Percentiles rank a stretch among this genome's conserved stretches.
Evolutionary conservation across 2,329 filamentous ascomycete genomes (phyloP).

Genomic region (Aspergillus fumigatus): DNA sequence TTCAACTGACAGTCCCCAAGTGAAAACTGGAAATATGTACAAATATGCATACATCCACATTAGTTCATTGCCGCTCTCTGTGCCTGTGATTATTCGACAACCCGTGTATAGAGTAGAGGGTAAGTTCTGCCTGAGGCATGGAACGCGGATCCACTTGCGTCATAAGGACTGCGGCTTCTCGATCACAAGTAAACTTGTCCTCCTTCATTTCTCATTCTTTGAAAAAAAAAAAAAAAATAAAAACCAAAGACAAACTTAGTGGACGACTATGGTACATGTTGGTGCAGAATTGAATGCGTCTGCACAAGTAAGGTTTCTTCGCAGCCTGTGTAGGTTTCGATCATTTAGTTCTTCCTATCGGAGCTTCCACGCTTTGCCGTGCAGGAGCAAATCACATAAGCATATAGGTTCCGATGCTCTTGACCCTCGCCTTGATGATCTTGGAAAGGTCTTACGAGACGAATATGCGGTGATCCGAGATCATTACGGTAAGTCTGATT

Average conservation of each 20-base stretch:
- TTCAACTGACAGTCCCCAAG: not conserved
- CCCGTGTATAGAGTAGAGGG: too few relatives aligned
- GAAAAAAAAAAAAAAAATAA: constrained; percentile 13
- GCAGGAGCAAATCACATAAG: constrained; percentile 8
- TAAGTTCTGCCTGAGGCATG: constrained; percentile 6
- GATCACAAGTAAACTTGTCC: not conserved
- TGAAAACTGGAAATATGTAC: not conserved
- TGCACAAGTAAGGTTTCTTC: not conserved
- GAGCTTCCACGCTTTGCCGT: constrained; percentile 16
- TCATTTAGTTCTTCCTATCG: constrained; percentile 1
- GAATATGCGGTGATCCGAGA: constrained; percentile 58
- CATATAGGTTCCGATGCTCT: constrained; percentile 13
- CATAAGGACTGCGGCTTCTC: not conserved
- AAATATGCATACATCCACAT: not conserved
- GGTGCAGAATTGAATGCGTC: constrained; percentile 3
- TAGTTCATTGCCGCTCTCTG: not conserved
- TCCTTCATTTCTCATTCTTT: constrained; percentile 1
- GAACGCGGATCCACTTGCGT: not conserved
- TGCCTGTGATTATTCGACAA: not conserved
- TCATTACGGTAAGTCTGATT: constrained; percentile 47
- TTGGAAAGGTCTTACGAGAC: constrained; percentile 54
- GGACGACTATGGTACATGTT: constrained; percentile 19
- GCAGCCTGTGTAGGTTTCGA: not conserved
- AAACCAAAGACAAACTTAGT: constrained; percentile 6
- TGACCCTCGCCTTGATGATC: constrained; percentile 48